Evolutionary conservation across 2,329 filamentous ascomycete genomes (phyloP), one percentile per base, ranked within the genome.

Genomic region (Fusarium brachygibbosum): DNA sequence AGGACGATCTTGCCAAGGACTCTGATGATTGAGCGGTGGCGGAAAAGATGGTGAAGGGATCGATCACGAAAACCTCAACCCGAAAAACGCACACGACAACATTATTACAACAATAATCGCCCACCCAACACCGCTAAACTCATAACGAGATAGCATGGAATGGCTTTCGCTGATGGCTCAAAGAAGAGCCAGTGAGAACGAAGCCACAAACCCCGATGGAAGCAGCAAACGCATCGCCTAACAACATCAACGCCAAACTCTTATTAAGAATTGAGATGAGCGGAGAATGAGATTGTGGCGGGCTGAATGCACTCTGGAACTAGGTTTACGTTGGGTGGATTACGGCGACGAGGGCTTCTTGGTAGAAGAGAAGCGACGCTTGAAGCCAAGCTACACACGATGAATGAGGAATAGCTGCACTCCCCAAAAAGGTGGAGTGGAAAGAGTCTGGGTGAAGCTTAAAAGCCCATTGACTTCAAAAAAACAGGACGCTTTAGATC

Each of bases 1-100:
- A 73, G 31, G 68, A 68, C 29, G 64, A 70, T 21, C 65, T 75
- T 16, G 61, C 71, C 46, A 74, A 75, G 55, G 70, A 72, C 31
- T 59, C 63, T 4, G 70, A 75, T 58, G 74, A 76, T 41, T 75
- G 74, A 75, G 49, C 16, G 25, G 46, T 61, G 52, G 29, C 21
- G 42, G 46, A 60, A 53, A 54, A 44, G 52, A 59, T 51, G 56
- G 65, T 50, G 64, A 71, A 51, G 54, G 65, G 52, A 69, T 59
- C 41, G 45, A 42, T 25, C 19, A 23, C 10, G 23, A 58, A 55
- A 61, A 63, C 65, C 65, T 67, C 68, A 41, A 71, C 42, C 63
- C 50, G 34, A 53, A 66, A 50, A 70, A 53, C 50, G 34, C 52
- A 55, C 31, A 55, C 52, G 54, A 68, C 45, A 58, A 64, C 40